Evolutionary conservation across 306 rosid species (phyloP).

Genomic region (Lathyrus aphaca): DNA sequence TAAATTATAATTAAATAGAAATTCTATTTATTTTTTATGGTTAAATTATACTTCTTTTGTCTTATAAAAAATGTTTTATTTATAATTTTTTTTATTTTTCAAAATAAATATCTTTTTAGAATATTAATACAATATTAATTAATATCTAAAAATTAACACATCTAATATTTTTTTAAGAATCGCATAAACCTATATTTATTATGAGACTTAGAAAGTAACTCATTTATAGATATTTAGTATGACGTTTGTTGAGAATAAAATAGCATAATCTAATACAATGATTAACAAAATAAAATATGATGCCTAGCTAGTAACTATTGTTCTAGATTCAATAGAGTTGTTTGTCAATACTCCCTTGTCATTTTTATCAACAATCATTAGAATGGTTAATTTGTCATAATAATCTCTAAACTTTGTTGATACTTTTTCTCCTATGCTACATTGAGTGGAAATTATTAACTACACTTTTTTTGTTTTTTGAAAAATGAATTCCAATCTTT

Average conservation of each 20-base stretch:
- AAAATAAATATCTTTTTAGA: too few species aligned
- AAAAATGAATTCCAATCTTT: background rate
- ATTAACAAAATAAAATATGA: conserved; percentile 7
- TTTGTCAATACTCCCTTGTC: conserved; percentile 32
- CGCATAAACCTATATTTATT: too few species aligned
- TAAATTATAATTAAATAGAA: too few species aligned
- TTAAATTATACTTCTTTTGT: too few species aligned
- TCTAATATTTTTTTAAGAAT: too few species aligned
- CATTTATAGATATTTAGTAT: too few species aligned
- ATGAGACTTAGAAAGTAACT: too few species aligned
- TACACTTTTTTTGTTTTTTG: background rate
- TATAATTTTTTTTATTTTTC: too few species aligned
- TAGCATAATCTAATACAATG: background rate
- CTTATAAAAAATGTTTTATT: too few species aligned
- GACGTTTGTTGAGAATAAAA: background rate
- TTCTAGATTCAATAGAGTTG: conserved; percentile 1
- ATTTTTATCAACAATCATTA: conserved; percentile 19
- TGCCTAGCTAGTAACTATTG: conserved; percentile 29
- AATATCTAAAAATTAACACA: too few species aligned
- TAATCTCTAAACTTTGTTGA: background rate
- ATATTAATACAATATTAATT: too few species aligned
- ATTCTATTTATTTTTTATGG: too few species aligned
- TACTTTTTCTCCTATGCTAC: background rate
- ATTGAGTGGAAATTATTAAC: background rate
- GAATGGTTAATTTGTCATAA: conserved; percentile 1